Evolutionary conservation across 2,329 filamentous ascomycete genomes (phyloP), one percentile per base, ranked within the genome.

Genomic region (Arthrobotrys iridis): DNA sequence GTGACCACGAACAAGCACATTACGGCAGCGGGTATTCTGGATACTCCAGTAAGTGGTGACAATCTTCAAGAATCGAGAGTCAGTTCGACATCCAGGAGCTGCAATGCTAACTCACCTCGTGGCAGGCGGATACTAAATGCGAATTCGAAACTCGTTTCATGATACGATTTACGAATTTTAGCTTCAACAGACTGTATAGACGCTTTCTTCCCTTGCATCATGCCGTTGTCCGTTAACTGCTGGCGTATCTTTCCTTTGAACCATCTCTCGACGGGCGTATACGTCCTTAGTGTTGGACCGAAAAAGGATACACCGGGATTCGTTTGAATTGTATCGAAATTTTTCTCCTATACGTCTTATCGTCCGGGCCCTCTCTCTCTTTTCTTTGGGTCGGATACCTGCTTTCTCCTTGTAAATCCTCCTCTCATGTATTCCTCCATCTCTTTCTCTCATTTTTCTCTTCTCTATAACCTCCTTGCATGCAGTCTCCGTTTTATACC

Each of bases 401-500:
- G 57, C 63, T 75, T 68, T 63, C 46, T 64, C 55, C 40, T 37
- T 62, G 55, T 63, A 68, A 67, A 63, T 74, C 63, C 58, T 50
- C 33, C 46, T 52, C 70, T 66, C 63, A 67, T 67, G 63, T 75
- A 75, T 28, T 46, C 20, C 33, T 48, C 52, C 41, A 11, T 46
- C 26, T 46, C 37, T 11, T 35, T 45, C 33, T 22, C 35, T 41
- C 46, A 41, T 65, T 52, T 60, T 63, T 59, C 18, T 50, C 55
- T 62, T 66, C 50, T 60, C 11, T 64, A 52, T 67, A 50, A 58
- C 59, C 37, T 67, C 46, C 41, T 40, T 68, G 70, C 70, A 74
- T 74, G 70, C 63, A 75, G 63, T 75, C 63, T 75, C 71, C 71
- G 66, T 75, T 68, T 75, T 68, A 75, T 75, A 68, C 63, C 71